Conservation (phyloP, 2,329 filamentous ascomycete genomes). For the Clarireedia homoeocarpa region DNA sequence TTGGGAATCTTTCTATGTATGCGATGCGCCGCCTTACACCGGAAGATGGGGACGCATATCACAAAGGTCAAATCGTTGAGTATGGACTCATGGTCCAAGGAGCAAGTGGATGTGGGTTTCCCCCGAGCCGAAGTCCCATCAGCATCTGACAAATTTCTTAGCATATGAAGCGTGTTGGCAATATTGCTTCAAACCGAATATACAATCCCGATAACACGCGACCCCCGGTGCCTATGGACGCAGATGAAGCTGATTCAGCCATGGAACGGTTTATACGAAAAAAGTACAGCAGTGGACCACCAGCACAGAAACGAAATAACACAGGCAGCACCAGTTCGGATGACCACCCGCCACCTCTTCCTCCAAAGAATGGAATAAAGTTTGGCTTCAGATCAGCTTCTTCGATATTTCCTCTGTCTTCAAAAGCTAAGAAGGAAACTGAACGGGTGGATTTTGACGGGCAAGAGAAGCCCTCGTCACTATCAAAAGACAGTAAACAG, state of each 20-base stretch:
- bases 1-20: constrained; percentile 95
- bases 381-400: constrained; percentile 58
- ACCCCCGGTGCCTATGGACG: constrained; percentile 79
- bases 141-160: constrained; percentile 32
- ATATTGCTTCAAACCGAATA: constrained; percentile 73
- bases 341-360: constrained; percentile 46
- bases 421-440: constrained; percentile 35
- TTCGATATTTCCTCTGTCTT: constrained; percentile 43
- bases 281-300: constrained; percentile 69
- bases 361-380: constrained; percentile 51
- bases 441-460: constrained; percentile 14
- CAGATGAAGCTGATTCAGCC: constrained; percentile 84
- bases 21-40: constrained; percentile 91
- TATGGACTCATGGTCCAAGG: constrained; percentile 95
- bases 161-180: constrained; percentile 94
- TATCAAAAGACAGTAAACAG: constrained; percentile 40
- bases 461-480: constrained; percentile 20
- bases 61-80: constrained; percentile 98
- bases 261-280: constrained; percentile 94
- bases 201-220: constrained; percentile 83
- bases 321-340: constrained; percentile 42
- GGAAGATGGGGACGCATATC: constrained; percentile 94
- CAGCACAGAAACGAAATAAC: constrained; percentile 37
- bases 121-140: not conserved
- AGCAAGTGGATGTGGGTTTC: constrained; percentile 81